A percentile compares a stretch with the other conserved stretches of the same genome.
phyloP scores from a whole-genome alignment of 306 rosid genomes.

The Fragaria iinumae region DNA sequence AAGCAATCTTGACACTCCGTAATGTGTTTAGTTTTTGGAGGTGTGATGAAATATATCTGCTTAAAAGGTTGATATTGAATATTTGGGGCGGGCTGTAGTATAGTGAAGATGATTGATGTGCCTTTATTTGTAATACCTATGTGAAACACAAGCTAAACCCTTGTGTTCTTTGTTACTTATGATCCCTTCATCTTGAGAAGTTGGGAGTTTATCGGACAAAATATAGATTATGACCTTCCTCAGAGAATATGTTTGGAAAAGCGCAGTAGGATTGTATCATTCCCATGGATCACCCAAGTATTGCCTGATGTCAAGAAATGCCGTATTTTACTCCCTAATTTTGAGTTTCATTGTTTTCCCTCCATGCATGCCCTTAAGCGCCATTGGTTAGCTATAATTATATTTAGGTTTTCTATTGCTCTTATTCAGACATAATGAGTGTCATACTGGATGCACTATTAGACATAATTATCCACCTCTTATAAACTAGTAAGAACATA shows the following conservation, averaged over 20 bases:
- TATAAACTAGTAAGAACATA: background rate
- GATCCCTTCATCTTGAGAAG: background rate
- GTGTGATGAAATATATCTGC: background rate
- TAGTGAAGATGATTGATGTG: background rate
- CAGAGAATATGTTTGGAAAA: background rate
- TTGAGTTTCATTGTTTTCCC: background rate
- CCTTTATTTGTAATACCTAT: background rate
- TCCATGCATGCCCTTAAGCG: background rate
- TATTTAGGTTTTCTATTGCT: constrained; percentile 1
- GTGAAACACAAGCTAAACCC: background rate
- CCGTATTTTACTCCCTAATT: background rate
- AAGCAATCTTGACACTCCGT: background rate
- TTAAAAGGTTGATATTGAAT: background rate
- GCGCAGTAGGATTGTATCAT: background rate
- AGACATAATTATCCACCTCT: constrained; percentile 5
- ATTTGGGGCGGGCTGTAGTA: background rate
- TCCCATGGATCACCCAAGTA: background rate
- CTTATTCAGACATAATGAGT: background rate
- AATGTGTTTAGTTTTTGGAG: background rate
- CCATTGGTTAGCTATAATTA: background rate
- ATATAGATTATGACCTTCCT: background rate
- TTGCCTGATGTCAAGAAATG: background rate
- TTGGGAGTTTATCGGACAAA: background rate
- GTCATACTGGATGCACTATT: background rate
- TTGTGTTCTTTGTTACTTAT: background rate